Evolutionary conservation across 2,329 filamentous ascomycete species (phyloP).

Genomic region (Corynespora cassiicola): DNA sequence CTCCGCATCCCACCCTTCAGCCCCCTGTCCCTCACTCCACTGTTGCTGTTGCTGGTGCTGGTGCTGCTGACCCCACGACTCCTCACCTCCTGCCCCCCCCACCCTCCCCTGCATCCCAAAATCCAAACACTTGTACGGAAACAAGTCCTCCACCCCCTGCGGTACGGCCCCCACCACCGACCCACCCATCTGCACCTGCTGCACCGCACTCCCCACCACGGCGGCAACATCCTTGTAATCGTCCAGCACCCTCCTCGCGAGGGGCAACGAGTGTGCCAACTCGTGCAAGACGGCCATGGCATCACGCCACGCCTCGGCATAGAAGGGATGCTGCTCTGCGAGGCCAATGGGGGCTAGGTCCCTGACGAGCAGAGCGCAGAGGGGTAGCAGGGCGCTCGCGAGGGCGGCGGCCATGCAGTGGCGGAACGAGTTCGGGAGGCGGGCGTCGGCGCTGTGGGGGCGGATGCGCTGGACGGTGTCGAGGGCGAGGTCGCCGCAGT

Average conservation of each 20-base stretch:
- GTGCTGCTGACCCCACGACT: constrained; percentile 1
- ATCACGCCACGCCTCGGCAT: constrained; percentile 19
- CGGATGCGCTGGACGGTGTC: constrained; percentile 20
- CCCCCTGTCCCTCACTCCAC: constrained; percentile 1
- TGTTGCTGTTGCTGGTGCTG: neutral
- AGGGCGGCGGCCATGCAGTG: constrained; percentile 25
- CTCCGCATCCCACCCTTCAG: constrained; percentile 14
- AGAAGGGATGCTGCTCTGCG: neutral
- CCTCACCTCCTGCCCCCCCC: neutral
- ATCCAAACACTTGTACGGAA: constrained; percentile 32
- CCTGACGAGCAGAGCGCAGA: constrained; percentile 26
- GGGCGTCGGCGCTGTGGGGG: constrained; percentile 7
- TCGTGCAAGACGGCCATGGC: constrained; percentile 19
- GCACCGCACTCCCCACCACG: constrained; percentile 10
- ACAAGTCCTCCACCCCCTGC: constrained; percentile 19
- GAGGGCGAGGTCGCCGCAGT: constrained; percentile 23
- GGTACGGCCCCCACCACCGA: constrained; percentile 11
- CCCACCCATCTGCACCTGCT: constrained; percentile 3
- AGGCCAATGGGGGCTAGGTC: constrained; percentile 12
- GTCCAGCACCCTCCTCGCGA: constrained; percentile 26
- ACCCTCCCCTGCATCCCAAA: constrained; percentile 15
- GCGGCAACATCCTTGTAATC: constrained; percentile 25
- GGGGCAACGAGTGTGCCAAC: constrained; percentile 15
- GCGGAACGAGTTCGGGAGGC: constrained; percentile 16
- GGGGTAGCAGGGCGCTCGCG: constrained; percentile 22